Evolutionary conservation across 73 alveolate genomes (phyloP).

Genomic region (Paramecium caudatum): DNA sequence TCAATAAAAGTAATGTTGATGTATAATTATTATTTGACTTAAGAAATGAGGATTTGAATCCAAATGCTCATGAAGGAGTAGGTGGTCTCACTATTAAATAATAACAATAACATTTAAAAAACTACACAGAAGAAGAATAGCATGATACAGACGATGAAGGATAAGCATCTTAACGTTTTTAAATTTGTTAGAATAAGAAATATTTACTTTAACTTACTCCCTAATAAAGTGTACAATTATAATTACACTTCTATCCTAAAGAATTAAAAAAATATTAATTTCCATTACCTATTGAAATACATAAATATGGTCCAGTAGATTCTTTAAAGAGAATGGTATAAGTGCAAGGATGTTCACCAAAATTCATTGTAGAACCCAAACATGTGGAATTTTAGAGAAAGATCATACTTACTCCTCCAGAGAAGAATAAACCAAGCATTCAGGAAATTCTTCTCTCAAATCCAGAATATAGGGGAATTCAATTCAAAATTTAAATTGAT

Average conservation of each 20-base stretch:
- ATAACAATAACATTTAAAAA: conserved; percentile 54
- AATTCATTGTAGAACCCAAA: conserved; percentile 89
- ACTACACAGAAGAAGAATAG: conserved; percentile 80
- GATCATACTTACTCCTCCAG: conserved; percentile 89
- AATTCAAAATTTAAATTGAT: conserved; percentile 85
- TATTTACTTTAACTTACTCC: background rate
- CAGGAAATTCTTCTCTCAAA: conserved; percentile 82
- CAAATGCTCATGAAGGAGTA: conserved; percentile 83
- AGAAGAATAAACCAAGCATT: conserved; percentile 84
- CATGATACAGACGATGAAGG: conserved; percentile 95
- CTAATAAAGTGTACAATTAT: background rate
- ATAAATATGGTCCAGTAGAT: conserved; percentile 91
- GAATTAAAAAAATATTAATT: conserved; percentile 75
- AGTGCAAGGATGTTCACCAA: conserved; percentile 96
- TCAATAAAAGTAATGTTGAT: conserved; percentile 81
- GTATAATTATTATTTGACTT: conserved; percentile 93
- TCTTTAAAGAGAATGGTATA: conserved; percentile 86
- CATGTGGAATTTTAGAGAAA: conserved; percentile 86
- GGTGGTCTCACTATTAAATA: conserved; percentile 61
- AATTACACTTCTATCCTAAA: conserved; percentile 64
- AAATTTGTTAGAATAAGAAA: conserved; percentile 78
- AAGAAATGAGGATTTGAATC: conserved; percentile 93
- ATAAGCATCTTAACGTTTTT: conserved; percentile 77
- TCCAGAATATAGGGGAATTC: conserved; percentile 86
- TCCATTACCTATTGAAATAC: conserved; percentile 88